Conservation (phyloP, 2,329 filamentous ascomycete species). For the Helotiales sp. region DNA sequence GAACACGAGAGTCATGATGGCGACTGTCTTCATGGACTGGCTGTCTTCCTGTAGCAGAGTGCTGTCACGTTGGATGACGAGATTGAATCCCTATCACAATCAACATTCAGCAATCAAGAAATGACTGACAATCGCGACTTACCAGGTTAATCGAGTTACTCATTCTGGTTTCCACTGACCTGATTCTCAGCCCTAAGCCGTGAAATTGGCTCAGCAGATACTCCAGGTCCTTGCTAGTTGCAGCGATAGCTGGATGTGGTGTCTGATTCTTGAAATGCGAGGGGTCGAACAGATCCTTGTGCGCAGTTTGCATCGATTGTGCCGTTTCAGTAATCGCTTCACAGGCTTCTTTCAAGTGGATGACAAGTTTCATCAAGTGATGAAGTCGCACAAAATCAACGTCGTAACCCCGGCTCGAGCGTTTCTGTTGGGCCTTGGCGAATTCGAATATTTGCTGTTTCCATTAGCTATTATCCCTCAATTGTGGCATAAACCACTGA, state of each 20-base stretch:
- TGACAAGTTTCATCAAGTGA: slow-evolving; percentile 3
- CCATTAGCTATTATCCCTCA: not conserved
- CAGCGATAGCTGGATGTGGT: not conserved
- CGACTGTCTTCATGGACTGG: slow-evolving; percentile 6
- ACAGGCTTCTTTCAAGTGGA: slow-evolving; percentile 2
- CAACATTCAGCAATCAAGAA: not conserved
- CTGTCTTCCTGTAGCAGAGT: slow-evolving; percentile 2
- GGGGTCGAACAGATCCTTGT: not conserved
- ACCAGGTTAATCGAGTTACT: slow-evolving; percentile 3
- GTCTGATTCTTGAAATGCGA: not conserved
- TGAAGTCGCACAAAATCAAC: slow-evolving; percentile 1
- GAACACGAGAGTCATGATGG: slow-evolving; percentile 4
- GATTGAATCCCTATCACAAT: slow-evolving; percentile 1
- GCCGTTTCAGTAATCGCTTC: slow-evolving; percentile 3
- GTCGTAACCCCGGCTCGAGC: not conserved
- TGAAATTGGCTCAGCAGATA: slow-evolving; percentile 1
- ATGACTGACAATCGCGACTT: not conserved
- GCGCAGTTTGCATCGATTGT: not conserved
- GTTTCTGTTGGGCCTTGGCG: not conserved
- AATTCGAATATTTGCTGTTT: slow-evolving; percentile 1
- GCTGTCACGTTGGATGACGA: slow-evolving; percentile 3
- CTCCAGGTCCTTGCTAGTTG: not conserved
- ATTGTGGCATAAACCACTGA: not conserved
- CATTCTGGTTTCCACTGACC: not conserved
- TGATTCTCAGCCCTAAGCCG: not conserved